Evolutionary conservation across 2,329 filamentous ascomycete species (phyloP), one percentile per base, ranked within the genome.

Genomic region (Colletotrichum falcatum): DNA sequence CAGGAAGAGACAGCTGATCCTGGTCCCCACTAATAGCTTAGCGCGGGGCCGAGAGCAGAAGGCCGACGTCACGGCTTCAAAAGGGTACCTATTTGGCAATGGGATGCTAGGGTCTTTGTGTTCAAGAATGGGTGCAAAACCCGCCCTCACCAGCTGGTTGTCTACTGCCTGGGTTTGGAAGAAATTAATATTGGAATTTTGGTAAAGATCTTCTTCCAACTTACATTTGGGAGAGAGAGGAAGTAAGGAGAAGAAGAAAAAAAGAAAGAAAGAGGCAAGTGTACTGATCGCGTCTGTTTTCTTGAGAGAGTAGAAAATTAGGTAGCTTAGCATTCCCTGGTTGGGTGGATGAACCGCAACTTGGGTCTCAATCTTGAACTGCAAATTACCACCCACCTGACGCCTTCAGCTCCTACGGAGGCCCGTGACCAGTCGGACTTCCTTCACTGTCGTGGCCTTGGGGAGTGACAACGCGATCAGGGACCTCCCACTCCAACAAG

Each of bases 31-130:
- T 70, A 44, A 44, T 11, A 58, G 28, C 60, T 62, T 62, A 71
- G 65, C 65, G 65, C 66, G 69, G 69, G 65, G 69, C 65, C 69
- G 65, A 68, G 67, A 71, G 30, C 64, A 70, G 64, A 68, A 62
- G 70, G 44, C 58, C 65, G 67, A 70, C 64, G 64, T 70, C 67
- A 70, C 67, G 44, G 51, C 44, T 60, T 62, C 23, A 30, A 44
- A n/a, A 12, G 37, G 18, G 48, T 44, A 35, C 20, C 46, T 66
- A 23, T 54, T 42, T 44, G 53, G 44, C 23, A 37, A 37, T 12
- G 18, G 18, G 28, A 26, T 49, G 42, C 7, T 6, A 35, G 28
- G 14, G 30, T 16, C 6, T 23, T 5, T 26, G 6, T 18, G 12
- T 23, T 18, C 11, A 8, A 33, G 7, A 37, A 54, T n/a, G 49